These are phyloP conservation scores for Plasmodium chabaudi DNA, from an alignment of 169 alveolate genomes.

Conservation along the genomic window DNA sequence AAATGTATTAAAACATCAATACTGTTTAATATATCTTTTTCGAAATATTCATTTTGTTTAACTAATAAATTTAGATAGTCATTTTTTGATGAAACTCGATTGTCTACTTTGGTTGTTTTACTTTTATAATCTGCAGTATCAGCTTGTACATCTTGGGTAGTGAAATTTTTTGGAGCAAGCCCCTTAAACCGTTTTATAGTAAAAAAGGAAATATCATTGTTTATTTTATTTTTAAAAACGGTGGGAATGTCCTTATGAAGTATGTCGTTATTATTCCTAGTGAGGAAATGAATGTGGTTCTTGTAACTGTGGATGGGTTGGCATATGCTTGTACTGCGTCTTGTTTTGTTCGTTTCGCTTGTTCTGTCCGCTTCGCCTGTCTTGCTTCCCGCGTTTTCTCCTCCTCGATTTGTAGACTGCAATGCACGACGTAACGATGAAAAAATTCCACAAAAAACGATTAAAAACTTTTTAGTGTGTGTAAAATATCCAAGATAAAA, in stretches of 20 bases:
- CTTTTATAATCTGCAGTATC: no score
- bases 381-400: no score
- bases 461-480: neutral
- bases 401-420: neutral
- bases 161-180: no score
- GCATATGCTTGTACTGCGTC: neutral
- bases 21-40: conserved; percentile 11
- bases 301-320: neutral
- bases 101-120: no score
- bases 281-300: neutral
- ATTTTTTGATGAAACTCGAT: no score
- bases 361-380: neutral
- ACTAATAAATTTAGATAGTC: no score
- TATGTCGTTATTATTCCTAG: neutral
- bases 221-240: no score
- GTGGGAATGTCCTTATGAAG: no score
- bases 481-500: conserved; percentile 65
- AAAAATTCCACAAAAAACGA: neutral
- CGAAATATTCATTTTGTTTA: neutral
- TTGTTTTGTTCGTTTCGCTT: neutral
- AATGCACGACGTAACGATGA: neutral
- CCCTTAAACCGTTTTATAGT: no score
- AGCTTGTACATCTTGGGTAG: no score
- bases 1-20: conserved; percentile 23
- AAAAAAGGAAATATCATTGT: no score